Evolutionary conservation across 192 early-diverging fungal genomes (phyloP).

Genomic region (Coemansia sp.): DNA sequence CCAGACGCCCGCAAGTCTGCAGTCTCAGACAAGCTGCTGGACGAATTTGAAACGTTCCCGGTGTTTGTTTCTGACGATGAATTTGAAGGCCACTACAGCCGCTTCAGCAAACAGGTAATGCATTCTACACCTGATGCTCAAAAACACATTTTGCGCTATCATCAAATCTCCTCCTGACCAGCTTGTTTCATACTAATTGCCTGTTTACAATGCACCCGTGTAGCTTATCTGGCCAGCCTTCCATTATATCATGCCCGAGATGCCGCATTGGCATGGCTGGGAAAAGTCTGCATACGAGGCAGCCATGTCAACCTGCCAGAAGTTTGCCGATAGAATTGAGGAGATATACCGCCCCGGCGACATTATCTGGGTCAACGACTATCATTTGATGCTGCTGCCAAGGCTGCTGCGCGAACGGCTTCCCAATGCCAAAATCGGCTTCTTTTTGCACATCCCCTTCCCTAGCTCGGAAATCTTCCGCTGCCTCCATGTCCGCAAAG

Average conservation of each 20-base stretch:
- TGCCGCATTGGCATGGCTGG: constrained; percentile 74
- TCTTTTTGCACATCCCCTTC: constrained; percentile 97
- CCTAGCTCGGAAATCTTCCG: constrained; percentile 94
- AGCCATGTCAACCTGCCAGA: constrained; percentile 78
- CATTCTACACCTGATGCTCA: background rate
- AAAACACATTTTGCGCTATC: too few species aligned
- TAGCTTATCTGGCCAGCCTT: constrained; percentile 96
- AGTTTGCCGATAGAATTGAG: constrained; percentile 80
- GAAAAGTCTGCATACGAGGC: constrained; percentile 80
- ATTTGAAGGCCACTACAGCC: constrained; percentile 89
- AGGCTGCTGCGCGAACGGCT: constrained; percentile 78
- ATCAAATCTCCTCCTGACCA: too few species aligned
- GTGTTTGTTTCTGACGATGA: constrained; percentile 79
- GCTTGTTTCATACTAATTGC: background rate
- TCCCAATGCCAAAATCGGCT: constrained; percentile 87
- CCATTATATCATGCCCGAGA: constrained; percentile 91
- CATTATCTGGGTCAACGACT: constrained; percentile 97
- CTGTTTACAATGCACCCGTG: constrained; percentile 1
- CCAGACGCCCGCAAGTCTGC: constrained; percentile 59
- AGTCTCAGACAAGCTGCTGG: constrained; percentile 60
- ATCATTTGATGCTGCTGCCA: constrained; percentile 94
- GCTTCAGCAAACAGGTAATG: constrained; percentile 88
- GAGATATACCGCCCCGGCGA: constrained; percentile 77
- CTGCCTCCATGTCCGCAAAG: constrained; percentile 80
- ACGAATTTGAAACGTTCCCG: constrained; percentile 67